Percentiles rank a stretch among this genome's conserved stretches.
These are phyloP conservation scores for Cordyceps tenuipes DNA, from an alignment of 2,329 filamentous ascomycete species.

Conservation along the genomic window DNA sequence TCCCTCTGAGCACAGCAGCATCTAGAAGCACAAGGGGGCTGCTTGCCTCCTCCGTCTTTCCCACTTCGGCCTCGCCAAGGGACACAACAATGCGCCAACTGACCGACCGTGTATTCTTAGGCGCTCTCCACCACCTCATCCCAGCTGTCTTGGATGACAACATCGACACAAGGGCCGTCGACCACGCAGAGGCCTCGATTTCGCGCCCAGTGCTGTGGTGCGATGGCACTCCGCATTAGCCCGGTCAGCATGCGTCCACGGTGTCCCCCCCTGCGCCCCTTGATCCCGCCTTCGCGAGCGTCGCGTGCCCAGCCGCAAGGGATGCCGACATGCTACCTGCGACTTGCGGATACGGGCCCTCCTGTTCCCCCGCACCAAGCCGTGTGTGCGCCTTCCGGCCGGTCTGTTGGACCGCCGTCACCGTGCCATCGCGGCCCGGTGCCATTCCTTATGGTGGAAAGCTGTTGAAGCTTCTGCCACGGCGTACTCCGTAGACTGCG, in stretches of 20 bases:
- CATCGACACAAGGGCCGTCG: not conserved
- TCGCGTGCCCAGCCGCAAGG: not conserved
- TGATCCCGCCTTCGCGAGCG: not conserved
- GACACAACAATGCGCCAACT: not conserved
- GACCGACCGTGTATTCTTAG: not conserved
- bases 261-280: no score
- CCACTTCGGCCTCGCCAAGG: no score
- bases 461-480: not conserved
- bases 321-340: not conserved
- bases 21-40: not conserved
- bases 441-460: not conserved
- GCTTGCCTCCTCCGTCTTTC: not conserved
- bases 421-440: not conserved
- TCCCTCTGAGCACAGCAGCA: no score
- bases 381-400: not conserved
- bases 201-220: not conserved
- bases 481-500: not conserved
- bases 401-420: not conserved
- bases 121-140: not conserved
- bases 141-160: not conserved
- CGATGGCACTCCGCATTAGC: not conserved
- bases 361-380: not conserved
- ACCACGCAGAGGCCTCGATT: not conserved
- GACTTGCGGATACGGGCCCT: not conserved
- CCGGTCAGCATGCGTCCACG: not conserved